A percentile compares a stretch with the other conserved stretches of the same genome.
phyloP scores from a whole-genome alignment of 306 rosid species.

The Sicyos baderoa region DNA sequence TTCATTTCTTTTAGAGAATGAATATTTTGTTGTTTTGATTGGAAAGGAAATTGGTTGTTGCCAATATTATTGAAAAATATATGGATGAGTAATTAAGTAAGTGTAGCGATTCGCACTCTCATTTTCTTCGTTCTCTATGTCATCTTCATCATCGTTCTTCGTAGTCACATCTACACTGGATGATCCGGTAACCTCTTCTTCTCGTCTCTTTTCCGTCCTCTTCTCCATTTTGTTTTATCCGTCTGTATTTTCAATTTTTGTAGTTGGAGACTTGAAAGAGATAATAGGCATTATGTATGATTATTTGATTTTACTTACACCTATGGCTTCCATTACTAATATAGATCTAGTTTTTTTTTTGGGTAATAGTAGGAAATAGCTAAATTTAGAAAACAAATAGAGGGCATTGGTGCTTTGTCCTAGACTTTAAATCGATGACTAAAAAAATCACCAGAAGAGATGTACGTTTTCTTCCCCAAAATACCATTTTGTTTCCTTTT shows the following conservation, averaged over 20 bases:
- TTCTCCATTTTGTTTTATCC: constrained; percentile 10
- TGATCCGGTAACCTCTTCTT: constrained; percentile 26
- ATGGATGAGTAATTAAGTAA: too few relatives aligned
- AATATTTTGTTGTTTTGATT: too few relatives aligned
- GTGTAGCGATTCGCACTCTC: constrained; percentile 72
- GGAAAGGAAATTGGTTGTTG: too few relatives aligned
- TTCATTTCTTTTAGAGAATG: too few relatives aligned
- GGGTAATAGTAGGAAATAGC: too few relatives aligned
- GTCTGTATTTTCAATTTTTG: constrained; percentile 6
- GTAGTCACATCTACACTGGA: constrained; percentile 74
- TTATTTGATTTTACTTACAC: not conserved
- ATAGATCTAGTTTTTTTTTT: constrained; percentile 2
- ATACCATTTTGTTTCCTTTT: too few relatives aligned
- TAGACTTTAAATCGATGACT: too few relatives aligned
- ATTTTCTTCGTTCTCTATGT: constrained; percentile 70
- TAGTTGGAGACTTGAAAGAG: constrained; percentile 4
- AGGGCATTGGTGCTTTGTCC: too few relatives aligned
- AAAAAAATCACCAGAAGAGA: too few relatives aligned
- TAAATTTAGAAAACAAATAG: too few relatives aligned
- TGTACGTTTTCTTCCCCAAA: too few relatives aligned
- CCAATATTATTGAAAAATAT: too few relatives aligned
- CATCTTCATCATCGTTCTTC: constrained; percentile 58
- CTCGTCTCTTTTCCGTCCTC: not conserved
- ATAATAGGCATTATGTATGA: not conserved
- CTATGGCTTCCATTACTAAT: not conserved